phyloP scores from a whole-genome alignment of 1,284 basidiomycete genomes.

The Xerocomus nothofagi region DNA sequence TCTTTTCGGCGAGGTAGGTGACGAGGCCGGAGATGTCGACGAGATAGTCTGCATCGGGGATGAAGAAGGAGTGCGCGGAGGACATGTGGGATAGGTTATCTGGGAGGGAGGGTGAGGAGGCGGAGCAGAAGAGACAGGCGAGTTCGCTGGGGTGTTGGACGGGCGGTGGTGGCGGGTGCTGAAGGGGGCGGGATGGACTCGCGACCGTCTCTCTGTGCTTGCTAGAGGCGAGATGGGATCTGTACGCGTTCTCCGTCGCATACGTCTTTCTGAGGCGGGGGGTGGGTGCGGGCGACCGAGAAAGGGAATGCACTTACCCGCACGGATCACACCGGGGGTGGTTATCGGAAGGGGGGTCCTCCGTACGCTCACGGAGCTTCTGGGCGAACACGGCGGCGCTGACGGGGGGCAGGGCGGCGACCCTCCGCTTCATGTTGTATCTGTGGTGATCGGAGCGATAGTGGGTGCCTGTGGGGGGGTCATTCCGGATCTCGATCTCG shows the following conservation, averaged over 20 bases:
- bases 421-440: slow-evolving; percentile 98
- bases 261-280: slow-evolving; percentile 76
- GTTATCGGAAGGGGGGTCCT: slow-evolving; percentile 64
- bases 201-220: slow-evolving; percentile 90
- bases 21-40: slow-evolving; percentile 83
- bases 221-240: slow-evolving; percentile 85
- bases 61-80: slow-evolving; percentile 87
- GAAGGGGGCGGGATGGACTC: slow-evolving; percentile 30
- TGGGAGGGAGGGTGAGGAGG: slow-evolving; percentile 53
- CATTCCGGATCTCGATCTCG: no score
- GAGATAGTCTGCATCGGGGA: slow-evolving; percentile 93
- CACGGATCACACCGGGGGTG: slow-evolving; percentile 77
- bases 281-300: background rate
- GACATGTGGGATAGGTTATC: slow-evolving; percentile 89
- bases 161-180: background rate
- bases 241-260: slow-evolving; percentile 86
- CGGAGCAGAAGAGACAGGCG: slow-evolving; percentile 87
- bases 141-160: slow-evolving; percentile 67
- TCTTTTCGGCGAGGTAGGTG: slow-evolving; percentile 89
- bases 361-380: slow-evolving; percentile 82
- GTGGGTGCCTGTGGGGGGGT: slow-evolving; percentile 81
- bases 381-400: slow-evolving; percentile 80
- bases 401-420: slow-evolving; percentile 89
- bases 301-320: slow-evolving; percentile 53
- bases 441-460: slow-evolving; percentile 95